Evolutionary conservation across 2,329 filamentous ascomycete genomes (phyloP), one percentile per base, ranked within the genome.

Genomic region (Verticillium zaregamsianum): DNA sequence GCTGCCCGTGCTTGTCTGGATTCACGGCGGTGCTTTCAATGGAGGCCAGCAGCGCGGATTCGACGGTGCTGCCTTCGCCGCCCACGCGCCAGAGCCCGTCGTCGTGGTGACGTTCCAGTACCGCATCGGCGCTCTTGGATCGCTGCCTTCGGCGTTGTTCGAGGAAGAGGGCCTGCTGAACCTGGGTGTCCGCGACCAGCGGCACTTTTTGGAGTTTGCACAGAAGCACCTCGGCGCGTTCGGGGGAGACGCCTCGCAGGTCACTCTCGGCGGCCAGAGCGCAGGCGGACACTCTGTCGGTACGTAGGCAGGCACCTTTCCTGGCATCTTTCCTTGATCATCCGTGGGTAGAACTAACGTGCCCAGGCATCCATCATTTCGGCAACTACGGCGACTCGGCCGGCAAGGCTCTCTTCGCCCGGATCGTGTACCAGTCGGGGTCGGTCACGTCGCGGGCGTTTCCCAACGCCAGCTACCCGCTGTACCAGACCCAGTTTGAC

Each of bases 191-290:
- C 72, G 81, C 3, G 84, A 86, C 61, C 82, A 85, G 65, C 75
- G 77, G 15, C 79, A 79, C 4, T 78, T 81, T 2, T 69, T 87
- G 2, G 68, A 79, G 65, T 87, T 85, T 76, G 79, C 86, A 0
- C 79, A 84, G 57, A 75, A 74, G 12, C 71, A 87, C 62, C 83
- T 87, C 58, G 66, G 70, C 2, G 68, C 75, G 1, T 87, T 87
- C 60, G 83, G 85, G 0, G 84, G 85, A 3, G 79, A 87, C 59
- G 76, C 77, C 0, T 64, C 68, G 2, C 76, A 79, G 5, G 80
- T 88, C 0, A 85, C 82, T 0, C 77, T 86, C 20, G 79, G 79
- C 62, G 85, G 86, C 0, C 80, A 84, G 63, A 82, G 79, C 8
- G 83, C 85, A 0, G 85, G 86, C 52, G 67, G 72, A 6, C 74